Base-by-base conservation (phyloP, 2,329 filamentous ascomycete genomes). In the Trichocomaceae sp. region DNA sequence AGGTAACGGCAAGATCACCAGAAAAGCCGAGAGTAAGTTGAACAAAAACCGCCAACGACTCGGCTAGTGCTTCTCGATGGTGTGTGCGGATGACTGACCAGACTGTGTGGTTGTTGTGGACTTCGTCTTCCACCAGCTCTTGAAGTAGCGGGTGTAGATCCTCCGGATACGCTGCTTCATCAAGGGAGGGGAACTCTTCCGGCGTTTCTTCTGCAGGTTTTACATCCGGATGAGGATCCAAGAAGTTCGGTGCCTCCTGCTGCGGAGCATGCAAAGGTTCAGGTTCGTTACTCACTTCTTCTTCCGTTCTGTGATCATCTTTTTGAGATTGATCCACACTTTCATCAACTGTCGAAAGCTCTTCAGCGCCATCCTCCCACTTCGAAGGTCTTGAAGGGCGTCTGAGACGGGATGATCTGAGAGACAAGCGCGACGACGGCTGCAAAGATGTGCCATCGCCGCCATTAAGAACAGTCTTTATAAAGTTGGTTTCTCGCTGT, bases 21-120 rank as follows among this genome's bases (percentile, higher is more conserved):
- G 72, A 76, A 57, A 82, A 75, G 5, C 79, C 79, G 20, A 81
- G 70, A 6, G 70, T 73, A 51, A 73, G 66, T 56, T 68, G 61
- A 3, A 66, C 62, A 47, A 65, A 66, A 29, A 78, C 77, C 2
- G 73, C 78, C 8, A 83, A 70, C 1, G 77, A 72, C 58, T 83
- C 79, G 1, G 79, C 79, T 1, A 81, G 68, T 26, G 77, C 76
- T 61, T 82, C 79, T 10, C 78, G 74, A 60, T 79, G 75, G 35
- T 75, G 71, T 0, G 77, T 76, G 20, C 79, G 73, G 22, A 81
- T 71, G 17, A 76, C 69, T 31, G 76, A 72, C 78, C 79, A 75
- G 60, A 72, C 62, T 22, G 76, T 74, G 55, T 73, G 71, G 52
- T 72, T 69, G 60, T 79, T 80, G 51, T 79, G 74, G 26, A 79